These are phyloP conservation scores for Fraxinus excelsior DNA, from an alignment of 257 asterid genomes.

Conservation along the genomic window DNA sequence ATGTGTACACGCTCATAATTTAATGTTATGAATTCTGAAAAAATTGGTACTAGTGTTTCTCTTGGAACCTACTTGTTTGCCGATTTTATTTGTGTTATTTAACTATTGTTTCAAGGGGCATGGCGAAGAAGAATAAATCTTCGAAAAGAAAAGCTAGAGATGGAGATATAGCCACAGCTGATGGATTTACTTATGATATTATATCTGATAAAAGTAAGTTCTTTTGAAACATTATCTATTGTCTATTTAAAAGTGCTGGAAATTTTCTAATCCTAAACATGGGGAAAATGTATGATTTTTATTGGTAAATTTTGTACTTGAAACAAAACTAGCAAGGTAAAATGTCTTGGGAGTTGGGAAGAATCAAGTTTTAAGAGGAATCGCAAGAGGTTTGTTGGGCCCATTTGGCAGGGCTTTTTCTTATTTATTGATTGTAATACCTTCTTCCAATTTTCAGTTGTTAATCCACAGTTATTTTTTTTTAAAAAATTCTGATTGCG, in stretches of 20 bases:
- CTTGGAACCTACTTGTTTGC: background rate
- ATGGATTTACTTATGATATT: constrained; percentile 20
- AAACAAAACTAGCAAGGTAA: background rate
- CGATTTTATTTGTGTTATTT: background rate
- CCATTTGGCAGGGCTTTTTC: too few relatives aligned
- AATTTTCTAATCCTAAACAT: background rate
- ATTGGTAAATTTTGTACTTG: background rate
- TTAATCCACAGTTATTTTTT: too few relatives aligned
- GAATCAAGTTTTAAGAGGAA: background rate
- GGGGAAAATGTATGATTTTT: background rate
- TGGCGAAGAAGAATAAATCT: constrained; percentile 53
- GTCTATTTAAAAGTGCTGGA: background rate
- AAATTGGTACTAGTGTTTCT: background rate
- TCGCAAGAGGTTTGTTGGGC: constrained; percentile 6
- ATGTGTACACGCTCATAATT: background rate
- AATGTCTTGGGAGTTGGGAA: background rate
- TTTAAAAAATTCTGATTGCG: too few relatives aligned
- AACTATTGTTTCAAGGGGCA: constrained; percentile 25
- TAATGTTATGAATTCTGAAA: too few relatives aligned
- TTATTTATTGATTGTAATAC: background rate
- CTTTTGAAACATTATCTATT: background rate
- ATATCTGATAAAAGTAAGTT: constrained; percentile 36
- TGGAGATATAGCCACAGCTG: constrained; percentile 19
- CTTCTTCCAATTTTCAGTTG: background rate
- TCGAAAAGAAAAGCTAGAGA: constrained; percentile 51